Conservation (phyloP, 2,329 filamentous ascomycete genomes). For the Bipolaris zeicola region DNA sequence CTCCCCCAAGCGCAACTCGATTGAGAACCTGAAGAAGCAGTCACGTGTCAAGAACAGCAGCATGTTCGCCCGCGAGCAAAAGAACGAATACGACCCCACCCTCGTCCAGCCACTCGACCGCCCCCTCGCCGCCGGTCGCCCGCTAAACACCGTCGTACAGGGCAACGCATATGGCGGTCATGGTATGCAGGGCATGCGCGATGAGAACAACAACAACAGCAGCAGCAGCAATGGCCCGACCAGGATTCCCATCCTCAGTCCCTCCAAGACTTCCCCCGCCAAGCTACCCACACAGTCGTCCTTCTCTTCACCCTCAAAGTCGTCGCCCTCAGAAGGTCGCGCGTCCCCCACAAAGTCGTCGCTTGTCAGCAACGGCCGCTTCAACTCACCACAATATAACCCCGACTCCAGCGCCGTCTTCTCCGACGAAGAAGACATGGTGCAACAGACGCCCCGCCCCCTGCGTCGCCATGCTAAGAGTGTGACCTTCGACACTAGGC, state of each 20-base stretch:
- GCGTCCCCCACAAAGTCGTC: constrained; percentile 88
- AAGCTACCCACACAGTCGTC: constrained; percentile 65
- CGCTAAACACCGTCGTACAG: constrained; percentile 66
- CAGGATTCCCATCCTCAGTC: constrained; percentile 63
- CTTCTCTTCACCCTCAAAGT: constrained; percentile 30
- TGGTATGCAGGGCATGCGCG: constrained; percentile 56
- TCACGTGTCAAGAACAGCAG: constrained; percentile 98
- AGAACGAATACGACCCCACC: constrained; percentile 88
- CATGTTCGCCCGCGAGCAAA: constrained; percentile 91
- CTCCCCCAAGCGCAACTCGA: constrained; percentile 80
- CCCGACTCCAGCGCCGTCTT: constrained; percentile 41
- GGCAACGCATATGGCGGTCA: constrained; percentile 70
- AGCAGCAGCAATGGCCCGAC: constrained; percentile 62
- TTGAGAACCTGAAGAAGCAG: constrained; percentile 92
- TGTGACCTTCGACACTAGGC: constrained; percentile 93
- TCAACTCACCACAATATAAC: constrained; percentile 53
- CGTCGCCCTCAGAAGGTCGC: constrained; percentile 50
- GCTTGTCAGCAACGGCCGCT: constrained; percentile 68
- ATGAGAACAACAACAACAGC: constrained; percentile 33
- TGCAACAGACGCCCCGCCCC: constrained; percentile 65
- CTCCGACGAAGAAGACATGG: constrained; percentile 59
- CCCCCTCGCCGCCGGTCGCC: constrained; percentile 70
- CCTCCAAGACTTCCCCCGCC: constrained; percentile 57
- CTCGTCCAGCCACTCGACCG: constrained; percentile 79
- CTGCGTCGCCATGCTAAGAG: constrained; percentile 90